These are phyloP conservation scores for Trypanosoma lewisi DNA, from an alignment of 208 protist species.

Conservation along the genomic window DNA sequence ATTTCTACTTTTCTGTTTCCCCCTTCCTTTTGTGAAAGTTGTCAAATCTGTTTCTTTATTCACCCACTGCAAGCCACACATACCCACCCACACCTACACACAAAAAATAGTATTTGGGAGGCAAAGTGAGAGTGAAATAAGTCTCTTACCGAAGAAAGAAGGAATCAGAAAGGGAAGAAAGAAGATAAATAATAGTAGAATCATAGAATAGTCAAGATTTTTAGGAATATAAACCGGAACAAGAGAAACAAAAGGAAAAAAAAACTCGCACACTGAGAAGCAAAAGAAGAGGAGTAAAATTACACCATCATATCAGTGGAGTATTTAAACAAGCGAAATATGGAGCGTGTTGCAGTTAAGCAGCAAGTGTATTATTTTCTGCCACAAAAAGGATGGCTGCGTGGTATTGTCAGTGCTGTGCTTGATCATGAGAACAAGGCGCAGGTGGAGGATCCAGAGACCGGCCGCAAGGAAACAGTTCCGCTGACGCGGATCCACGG, in stretches of 20 bases:
- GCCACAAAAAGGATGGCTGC: constrained; percentile 72
- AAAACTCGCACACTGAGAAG: neutral
- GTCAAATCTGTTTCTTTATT: no score
- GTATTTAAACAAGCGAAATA: neutral
- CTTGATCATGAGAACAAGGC: constrained; percentile 41
- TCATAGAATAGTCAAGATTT: neutral
- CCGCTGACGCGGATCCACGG: constrained; percentile 50
- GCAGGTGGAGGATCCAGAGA: constrained; percentile 40
- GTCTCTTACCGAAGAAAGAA: no score
- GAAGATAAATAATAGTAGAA: neutral
- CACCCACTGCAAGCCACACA: no score
- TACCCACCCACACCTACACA: no score
- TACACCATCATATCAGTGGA: neutral
- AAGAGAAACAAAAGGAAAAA: constrained; percentile 1
- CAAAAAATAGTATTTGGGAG: no score
- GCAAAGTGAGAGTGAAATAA: no score
- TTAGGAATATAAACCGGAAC: neutral
- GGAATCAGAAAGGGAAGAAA: neutral
- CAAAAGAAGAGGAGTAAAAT: constrained; percentile 5
- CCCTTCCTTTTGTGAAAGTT: no score
- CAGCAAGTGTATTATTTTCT: constrained; percentile 83
- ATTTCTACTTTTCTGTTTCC: no score
- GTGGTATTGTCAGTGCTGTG: constrained; percentile 44
- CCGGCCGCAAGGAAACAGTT: constrained; percentile 31
- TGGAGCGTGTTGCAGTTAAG: constrained; percentile 64